phyloP scores from a whole-genome alignment of 352 stramenopile genomes.

The Globisporangium spinosum region DNA sequence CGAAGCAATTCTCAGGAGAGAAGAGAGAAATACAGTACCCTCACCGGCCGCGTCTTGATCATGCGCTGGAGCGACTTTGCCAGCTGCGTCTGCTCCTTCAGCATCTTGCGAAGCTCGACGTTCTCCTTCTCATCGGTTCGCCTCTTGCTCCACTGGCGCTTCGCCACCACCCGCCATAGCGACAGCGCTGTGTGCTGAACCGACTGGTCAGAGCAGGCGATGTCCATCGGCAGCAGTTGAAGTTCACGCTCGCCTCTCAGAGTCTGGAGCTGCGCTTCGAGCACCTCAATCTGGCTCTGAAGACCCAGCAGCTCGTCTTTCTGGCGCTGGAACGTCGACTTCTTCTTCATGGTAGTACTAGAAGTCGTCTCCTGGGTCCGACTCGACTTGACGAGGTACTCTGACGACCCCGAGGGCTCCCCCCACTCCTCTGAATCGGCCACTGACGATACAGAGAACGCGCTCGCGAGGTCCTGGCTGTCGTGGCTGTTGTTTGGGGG shows the following conservation, averaged over 20 bases:
- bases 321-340: constrained; percentile 15
- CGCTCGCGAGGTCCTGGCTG: background rate
- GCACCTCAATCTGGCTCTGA: background rate
- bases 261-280: background rate
- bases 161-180: constrained; percentile 6
- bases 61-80: constrained; percentile 3
- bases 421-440: background rate
- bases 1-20: no score
- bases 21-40: no score
- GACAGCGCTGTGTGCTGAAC: background rate
- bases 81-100: constrained; percentile 10
- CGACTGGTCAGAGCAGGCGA: background rate
- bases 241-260: background rate
- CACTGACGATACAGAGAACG: background rate
- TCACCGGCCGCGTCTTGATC: background rate
- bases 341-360: background rate
- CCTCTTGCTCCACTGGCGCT: background rate
- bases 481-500: no score
- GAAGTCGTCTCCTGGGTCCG: no score
- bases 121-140: constrained; percentile 2
- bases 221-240: background rate
- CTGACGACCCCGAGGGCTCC: background rate
- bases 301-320: constrained; percentile 1
- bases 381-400: background rate
- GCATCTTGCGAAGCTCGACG: background rate